Percentiles rank a stretch among this genome's conserved stretches.
Evolutionary conservation across 768 basidiomycete species (phyloP).

Genomic region (Epithele typhae): DNA sequence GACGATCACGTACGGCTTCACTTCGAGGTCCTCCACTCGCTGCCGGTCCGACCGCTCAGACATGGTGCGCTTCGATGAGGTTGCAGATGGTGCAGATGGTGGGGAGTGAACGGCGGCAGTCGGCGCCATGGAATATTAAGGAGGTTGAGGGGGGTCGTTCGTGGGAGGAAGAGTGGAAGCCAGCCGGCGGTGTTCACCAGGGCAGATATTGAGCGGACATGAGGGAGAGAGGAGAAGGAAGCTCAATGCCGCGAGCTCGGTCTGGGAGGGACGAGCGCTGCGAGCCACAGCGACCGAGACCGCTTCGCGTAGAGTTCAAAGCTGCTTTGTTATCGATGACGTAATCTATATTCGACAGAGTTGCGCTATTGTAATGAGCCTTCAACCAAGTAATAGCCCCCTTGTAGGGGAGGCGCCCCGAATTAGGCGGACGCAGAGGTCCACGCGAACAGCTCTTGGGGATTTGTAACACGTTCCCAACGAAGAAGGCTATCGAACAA

Average conservation of each 20-base stretch:
- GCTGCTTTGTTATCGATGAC: not conserved
- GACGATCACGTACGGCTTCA: conserved; percentile 72
- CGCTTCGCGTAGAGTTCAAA: not conserved
- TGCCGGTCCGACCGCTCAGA: conserved; percentile 14
- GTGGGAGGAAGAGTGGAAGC: conserved; percentile 6
- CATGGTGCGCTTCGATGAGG: conserved; percentile 18
- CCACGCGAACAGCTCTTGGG: no score
- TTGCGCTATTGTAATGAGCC: no score
- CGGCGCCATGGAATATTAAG: conserved; percentile 23
- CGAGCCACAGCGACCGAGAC: no score
- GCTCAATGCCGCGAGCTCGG: conserved; percentile 7
- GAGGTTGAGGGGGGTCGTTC: no score
- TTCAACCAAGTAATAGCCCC: no score
- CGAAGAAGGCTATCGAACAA: no score
- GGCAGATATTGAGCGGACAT: not conserved
- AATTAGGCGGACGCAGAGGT: no score
- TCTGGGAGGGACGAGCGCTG: not conserved
- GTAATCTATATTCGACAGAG: not conserved
- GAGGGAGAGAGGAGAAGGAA: conserved; percentile 1
- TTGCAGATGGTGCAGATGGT: conserved; percentile 5
- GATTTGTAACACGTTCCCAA: no score
- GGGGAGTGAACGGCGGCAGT: conserved; percentile 12
- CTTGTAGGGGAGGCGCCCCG: no score
- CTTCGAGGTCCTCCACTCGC: conserved; percentile 58
- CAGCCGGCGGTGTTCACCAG: not conserved